phyloP scores from a whole-genome alignment of 192 early-diverging fungal species.

The Coemansia sp. region DNA sequence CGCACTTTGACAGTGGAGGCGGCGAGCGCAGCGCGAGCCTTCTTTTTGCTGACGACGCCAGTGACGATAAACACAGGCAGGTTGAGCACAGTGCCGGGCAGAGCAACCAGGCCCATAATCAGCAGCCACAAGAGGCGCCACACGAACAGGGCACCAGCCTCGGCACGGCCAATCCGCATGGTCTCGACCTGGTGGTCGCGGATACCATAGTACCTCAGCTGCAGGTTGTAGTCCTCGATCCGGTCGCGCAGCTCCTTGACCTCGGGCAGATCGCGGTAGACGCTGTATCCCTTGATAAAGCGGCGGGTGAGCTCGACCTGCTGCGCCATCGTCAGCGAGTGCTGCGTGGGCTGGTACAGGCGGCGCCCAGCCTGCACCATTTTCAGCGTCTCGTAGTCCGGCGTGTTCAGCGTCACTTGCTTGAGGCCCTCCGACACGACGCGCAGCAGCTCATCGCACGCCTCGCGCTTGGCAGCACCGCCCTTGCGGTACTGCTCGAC shows the following conservation, averaged over 20 bases:
- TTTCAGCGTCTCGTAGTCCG: constrained; percentile 86
- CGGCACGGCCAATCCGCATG: constrained; percentile 67
- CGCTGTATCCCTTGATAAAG: constrained; percentile 82
- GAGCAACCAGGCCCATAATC: constrained; percentile 74
- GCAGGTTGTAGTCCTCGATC: constrained; percentile 84
- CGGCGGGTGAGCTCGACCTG: constrained; percentile 89
- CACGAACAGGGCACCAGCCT: constrained; percentile 70
- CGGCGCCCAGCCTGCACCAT: constrained; percentile 93
- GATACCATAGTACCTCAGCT: constrained; percentile 91
- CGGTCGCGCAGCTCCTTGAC: constrained; percentile 79
- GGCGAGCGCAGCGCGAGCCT: constrained; percentile 74
- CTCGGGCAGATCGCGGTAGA: constrained; percentile 80
- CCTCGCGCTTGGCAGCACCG: constrained; percentile 81
- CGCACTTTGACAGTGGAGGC: constrained; percentile 94
- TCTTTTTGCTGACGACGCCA: constrained; percentile 51
- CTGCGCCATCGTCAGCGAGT: constrained; percentile 83
- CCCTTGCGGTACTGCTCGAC: constrained; percentile 86
- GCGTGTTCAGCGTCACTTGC: constrained; percentile 90
- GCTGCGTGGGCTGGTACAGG: constrained; percentile 87
- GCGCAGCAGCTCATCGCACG: constrained; percentile 80
- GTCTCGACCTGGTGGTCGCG: constrained; percentile 95
- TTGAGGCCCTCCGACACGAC: constrained; percentile 79
- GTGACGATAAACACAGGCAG: constrained; percentile 55
- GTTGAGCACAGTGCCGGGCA: constrained; percentile 80
- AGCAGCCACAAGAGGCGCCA: constrained; percentile 72